Percentiles rank a stretch among this genome's conserved stretches.
These are phyloP conservation scores for Aspergillus amoenus DNA, from an alignment of 2,329 filamentous ascomycete species.

Conservation along the genomic window DNA sequence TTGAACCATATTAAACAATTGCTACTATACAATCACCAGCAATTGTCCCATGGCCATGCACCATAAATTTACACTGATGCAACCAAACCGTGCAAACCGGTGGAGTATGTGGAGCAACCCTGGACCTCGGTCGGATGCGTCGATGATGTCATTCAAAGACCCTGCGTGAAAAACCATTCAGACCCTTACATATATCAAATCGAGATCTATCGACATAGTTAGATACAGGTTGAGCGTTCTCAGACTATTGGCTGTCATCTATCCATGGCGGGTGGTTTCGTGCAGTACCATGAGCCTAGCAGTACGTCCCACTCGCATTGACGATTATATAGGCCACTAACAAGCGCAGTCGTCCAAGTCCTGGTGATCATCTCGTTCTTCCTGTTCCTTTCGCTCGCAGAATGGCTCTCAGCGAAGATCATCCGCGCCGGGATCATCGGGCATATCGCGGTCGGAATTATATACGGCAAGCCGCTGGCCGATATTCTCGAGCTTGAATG, in stretches of 20 bases:
- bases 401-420: slow-evolving; percentile 43
- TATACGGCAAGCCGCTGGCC: slow-evolving; percentile 48
- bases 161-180: no score
- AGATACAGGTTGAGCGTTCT: neutral
- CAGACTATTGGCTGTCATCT: neutral
- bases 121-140: no score
- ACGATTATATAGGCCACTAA: neutral
- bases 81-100: no score
- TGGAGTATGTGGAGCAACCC: no score
- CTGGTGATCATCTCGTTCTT: slow-evolving; percentile 48
- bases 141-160: no score
- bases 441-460: slow-evolving; percentile 48
- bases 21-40: no score
- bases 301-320: neutral
- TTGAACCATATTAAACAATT: no score
- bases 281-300: neutral
- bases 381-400: slow-evolving; percentile 43
- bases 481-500: slow-evolving; percentile 44
- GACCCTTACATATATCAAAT: neutral
- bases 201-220: neutral
- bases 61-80: no score
- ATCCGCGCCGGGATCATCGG: slow-evolving; percentile 49
- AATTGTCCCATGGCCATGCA: no score
- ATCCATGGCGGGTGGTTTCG: neutral
- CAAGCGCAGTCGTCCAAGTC: slow-evolving; percentile 38